A percentile compares a stretch with the other conserved stretches of the same genome.
Conservation (phyloP, 768 basidiomycete genomes). For the Calocera cornea region DNA sequence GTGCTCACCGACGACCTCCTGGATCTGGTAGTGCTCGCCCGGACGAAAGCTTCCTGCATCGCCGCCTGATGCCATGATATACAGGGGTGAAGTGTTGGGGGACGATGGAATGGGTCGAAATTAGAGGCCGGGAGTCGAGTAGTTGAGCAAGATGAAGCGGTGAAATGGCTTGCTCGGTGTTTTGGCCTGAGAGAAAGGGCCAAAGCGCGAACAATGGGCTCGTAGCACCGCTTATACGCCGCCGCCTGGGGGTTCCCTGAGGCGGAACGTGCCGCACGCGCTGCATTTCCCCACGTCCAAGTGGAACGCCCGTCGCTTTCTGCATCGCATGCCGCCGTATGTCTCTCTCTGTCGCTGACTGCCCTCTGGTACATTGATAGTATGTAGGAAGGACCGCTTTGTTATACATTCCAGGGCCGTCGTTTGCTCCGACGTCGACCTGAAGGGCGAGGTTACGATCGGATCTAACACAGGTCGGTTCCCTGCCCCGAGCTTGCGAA, state of each 20-base stretch:
- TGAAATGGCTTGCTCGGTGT: neutral
- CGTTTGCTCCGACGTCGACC: constrained; percentile 84
- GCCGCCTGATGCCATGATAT: neutral
- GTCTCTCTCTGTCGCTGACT: neutral
- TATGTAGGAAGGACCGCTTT: constrained; percentile 64
- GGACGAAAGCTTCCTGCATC: neutral
- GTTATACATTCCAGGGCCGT: constrained; percentile 83
- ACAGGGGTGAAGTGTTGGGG: neutral
- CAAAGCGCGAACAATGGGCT: constrained; percentile 1
- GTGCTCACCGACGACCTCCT: neutral
- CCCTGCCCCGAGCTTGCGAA: neutral
- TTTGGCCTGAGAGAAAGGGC: neutral
- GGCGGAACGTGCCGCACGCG: neutral
- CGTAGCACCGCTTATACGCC: too few relatives aligned
- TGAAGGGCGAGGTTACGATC: constrained; percentile 89
- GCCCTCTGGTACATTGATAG: neutral
- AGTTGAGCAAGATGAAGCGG: neutral
- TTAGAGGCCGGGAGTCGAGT: neutral
- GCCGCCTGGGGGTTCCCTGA: neutral
- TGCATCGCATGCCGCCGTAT: neutral
- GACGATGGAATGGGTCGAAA: neutral
- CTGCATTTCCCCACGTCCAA: neutral
- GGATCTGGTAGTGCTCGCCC: constrained; percentile 1
- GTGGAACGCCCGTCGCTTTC: neutral
- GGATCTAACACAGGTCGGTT: constrained; percentile 45